Percentiles rank a stretch among this genome's conserved stretches.
These are phyloP conservation scores for Leishmania mexicana DNA, from an alignment of 208 protist species.

Conservation along the genomic window DNA sequence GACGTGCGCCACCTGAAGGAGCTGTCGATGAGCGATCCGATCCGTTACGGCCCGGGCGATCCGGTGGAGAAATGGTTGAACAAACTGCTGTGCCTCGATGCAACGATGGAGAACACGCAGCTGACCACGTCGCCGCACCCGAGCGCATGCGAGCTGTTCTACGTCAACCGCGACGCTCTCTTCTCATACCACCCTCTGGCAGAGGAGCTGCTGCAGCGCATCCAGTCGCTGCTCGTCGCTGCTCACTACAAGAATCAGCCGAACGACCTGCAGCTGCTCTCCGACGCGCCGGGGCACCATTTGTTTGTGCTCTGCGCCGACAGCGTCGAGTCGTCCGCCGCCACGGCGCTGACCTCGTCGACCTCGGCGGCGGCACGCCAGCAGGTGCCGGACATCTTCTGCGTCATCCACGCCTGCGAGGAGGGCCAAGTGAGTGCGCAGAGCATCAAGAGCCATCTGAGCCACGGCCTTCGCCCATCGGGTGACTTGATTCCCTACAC, in stretches of 20 bases:
- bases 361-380: conserved; percentile 27
- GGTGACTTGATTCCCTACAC: conserved; percentile 99
- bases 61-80: conserved; percentile 98
- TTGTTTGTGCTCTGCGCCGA: conserved; percentile 97
- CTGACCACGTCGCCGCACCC: conserved; percentile 90
- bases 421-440: conserved; percentile 96
- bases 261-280: conserved; percentile 99
- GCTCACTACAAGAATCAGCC: conserved; percentile 99
- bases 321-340: conserved; percentile 51
- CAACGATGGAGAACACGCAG: conserved; percentile 56
- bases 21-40: conserved; percentile 96
- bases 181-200: conserved; percentile 98
- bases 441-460: conserved; percentile 83
- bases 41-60: conserved; percentile 97
- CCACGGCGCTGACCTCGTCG: conserved; percentile 17
- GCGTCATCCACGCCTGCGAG: conserved; percentile 97
- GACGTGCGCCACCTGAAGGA: conserved; percentile 91
- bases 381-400: conserved; percentile 96
- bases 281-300: conserved; percentile 99
- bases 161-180: conserved; percentile 98
- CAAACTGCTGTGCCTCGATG: conserved; percentile 98
- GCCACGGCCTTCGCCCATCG: conserved; percentile 89
- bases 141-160: conserved; percentile 96
- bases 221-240: conserved; percentile 96
- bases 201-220: conserved; percentile 94